Base-by-base conservation (phyloP, 2,329 filamentous ascomycete species). In the Apiospora sp. region DNA sequence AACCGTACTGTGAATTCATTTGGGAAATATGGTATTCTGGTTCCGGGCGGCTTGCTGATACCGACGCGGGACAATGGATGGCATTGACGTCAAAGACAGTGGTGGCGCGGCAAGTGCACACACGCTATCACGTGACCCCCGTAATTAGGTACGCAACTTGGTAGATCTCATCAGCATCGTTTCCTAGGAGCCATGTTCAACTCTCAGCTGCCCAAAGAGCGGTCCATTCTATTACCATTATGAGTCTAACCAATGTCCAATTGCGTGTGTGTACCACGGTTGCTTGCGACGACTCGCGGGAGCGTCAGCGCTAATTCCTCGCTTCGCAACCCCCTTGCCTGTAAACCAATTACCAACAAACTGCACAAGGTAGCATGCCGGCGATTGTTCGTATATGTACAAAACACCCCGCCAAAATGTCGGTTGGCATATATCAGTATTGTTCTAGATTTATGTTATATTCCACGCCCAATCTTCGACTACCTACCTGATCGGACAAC, bases 71-170 rank as follows among this genome's bases (percentile, higher is more conserved):
- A 64, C 34, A 64, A 41, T 64, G 30, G 49, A 41, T 64, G 19
- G 19, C 30, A 24, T 64, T 64, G 58, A 64, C 58, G 58, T 64
- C 58, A 64, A 41, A n/a, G 58, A 64, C 34, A 64, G n/a, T 41
- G 34, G 58, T 64, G 58, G 58, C 58, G 58, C 58, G 58, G 58
- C 58, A 41, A 41, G 10, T 6, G 34, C 30, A 1, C 14, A 64
- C 58, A n/a, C 34, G 58, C 34, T n/a, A 41, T 64, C 58, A 64
- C 58, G 58, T 64, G 58, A 64, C 58, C 19, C 34, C 4, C 7
- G 22, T 41, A n/a, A 37, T n/a, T 14, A 10, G n/a, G n/a, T 48
- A 48, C 19, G 14, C 6, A 22, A 37, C 34, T 22, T 7, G 67
- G 48, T 24, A 44, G n/a, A 24, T 24, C 24, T 51, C n/a, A 49